A percentile compares a stretch with the other conserved stretches of the same genome.
These are phyloP conservation scores for Protomyces macrosporus DNA, from an alignment of 1,139 yeast genomes.

Conservation along the genomic window DNA sequence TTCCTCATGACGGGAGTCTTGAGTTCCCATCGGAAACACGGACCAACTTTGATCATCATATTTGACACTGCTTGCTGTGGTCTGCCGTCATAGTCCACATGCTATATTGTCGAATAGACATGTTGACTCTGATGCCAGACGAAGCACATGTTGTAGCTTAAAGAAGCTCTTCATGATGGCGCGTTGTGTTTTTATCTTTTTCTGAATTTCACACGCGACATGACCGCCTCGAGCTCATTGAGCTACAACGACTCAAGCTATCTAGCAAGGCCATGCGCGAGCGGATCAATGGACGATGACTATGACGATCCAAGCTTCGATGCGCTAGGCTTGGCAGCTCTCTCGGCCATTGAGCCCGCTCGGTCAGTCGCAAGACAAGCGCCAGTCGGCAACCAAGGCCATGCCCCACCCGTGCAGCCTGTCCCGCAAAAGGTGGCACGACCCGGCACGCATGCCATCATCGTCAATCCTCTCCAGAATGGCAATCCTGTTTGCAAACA, in stretches of 20 bases:
- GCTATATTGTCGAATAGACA: no score
- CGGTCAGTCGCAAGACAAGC: background rate
- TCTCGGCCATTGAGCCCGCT: constrained; percentile 4
- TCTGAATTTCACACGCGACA: no score
- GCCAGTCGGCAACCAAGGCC: background rate
- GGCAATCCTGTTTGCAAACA: constrained; percentile 56
- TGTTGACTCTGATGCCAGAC: no score
- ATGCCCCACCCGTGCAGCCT: constrained; percentile 17
- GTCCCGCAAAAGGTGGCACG: constrained; percentile 21
- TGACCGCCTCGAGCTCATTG: no score
- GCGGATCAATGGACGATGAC: constrained; percentile 5
- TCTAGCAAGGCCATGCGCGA: no score
- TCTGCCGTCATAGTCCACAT: no score
- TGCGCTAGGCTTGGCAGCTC: constrained; percentile 15
- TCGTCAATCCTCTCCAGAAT: constrained; percentile 51
- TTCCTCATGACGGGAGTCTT: constrained; percentile 1
- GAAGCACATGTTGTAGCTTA: no score
- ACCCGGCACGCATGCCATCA: constrained; percentile 36
- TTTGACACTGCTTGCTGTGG: background rate
- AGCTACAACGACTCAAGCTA: no score
- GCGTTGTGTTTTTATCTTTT: no score
- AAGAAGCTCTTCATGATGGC: no score
- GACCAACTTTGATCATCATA: background rate
- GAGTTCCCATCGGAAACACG: constrained; percentile 1
- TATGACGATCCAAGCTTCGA: constrained; percentile 27